These are phyloP conservation scores for Diaporthe eres DNA, from an alignment of 2,329 filamentous ascomycete genomes.

Conservation along the genomic window DNA sequence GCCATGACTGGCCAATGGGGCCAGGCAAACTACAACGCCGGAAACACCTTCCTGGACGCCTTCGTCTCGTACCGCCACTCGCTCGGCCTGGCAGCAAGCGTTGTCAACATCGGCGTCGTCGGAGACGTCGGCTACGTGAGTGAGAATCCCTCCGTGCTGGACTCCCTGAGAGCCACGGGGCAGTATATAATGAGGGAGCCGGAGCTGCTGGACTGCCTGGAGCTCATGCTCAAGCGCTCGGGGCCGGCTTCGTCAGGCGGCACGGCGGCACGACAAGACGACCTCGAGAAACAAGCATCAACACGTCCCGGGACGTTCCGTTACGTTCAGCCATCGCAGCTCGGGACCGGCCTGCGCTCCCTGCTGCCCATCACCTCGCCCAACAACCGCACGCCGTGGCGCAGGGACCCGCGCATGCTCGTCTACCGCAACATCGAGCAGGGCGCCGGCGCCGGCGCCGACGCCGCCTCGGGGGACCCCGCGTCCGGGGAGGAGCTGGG, in stretches of 20 bases:
- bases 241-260: neutral
- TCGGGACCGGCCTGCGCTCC: conserved; percentile 26
- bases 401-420: conserved; percentile 36
- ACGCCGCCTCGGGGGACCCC: neutral
- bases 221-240: conserved; percentile 38
- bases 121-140: conserved; percentile 47
- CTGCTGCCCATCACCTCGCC: conserved; percentile 21
- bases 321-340: neutral
- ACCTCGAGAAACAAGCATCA: neutral
- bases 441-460: neutral
- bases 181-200: conserved; percentile 45
- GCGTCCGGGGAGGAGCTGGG: conserved; percentile 17
- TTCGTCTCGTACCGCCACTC: conserved; percentile 52
- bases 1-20: conserved; percentile 22
- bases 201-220: conserved; percentile 47
- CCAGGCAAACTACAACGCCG: conserved; percentile 46
- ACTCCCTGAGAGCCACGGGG: conserved; percentile 45
- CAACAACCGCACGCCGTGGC: conserved; percentile 33
- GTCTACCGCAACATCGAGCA: conserved; percentile 37
- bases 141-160: conserved; percentile 43
- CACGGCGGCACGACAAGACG: neutral
- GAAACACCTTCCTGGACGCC: conserved; percentile 54
- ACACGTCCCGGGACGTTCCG: neutral
- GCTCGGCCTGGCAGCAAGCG: conserved; percentile 51
- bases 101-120: conserved; percentile 55